Percentiles rank a stretch among this genome's conserved stretches.
phyloP scores from a whole-genome alignment of 2,329 filamentous ascomycete genomes.

The Coniochaeta prunicola region DNA sequence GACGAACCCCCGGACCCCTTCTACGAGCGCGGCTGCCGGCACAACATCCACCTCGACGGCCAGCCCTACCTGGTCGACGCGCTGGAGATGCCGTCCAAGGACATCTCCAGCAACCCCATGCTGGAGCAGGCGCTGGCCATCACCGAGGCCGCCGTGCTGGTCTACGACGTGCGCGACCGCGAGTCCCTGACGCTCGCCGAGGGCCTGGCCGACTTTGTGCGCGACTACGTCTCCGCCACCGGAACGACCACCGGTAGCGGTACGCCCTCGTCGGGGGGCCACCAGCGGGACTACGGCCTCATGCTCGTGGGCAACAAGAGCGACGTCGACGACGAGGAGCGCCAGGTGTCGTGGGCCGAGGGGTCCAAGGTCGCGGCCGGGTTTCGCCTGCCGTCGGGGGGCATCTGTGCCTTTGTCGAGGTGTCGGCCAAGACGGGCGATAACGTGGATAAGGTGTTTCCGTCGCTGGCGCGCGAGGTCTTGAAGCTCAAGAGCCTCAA shows the following conservation, averaged over 20 bases:
- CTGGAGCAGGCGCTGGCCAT: conserved; percentile 29
- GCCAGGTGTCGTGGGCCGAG: conserved; percentile 23
- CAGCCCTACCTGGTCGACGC: conserved; percentile 25
- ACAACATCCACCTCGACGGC: conserved; percentile 22
- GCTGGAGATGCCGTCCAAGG: conserved; percentile 26
- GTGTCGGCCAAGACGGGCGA: conserved; percentile 27
- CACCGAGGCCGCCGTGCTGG: conserved; percentile 30
- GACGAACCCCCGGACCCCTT: conserved; percentile 14
- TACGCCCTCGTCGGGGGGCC: too few species aligned
- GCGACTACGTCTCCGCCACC: conserved; percentile 4
- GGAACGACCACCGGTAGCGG: too few species aligned
- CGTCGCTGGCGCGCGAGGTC: conserved; percentile 23
- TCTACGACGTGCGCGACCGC: conserved; percentile 23
- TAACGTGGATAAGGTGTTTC: conserved; percentile 25
- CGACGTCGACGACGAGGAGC: conserved; percentile 20
- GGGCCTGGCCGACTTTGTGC: conserved; percentile 18
- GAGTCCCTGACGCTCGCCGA: conserved; percentile 18
- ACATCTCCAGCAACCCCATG: conserved; percentile 21
- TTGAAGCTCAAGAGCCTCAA: conserved; percentile 19
- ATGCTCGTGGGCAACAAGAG: conserved; percentile 28
- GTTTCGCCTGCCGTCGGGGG: background rate
- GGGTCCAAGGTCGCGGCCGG: conserved; percentile 18
- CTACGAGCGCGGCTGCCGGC: conserved; percentile 24
- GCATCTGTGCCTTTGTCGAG: conserved; percentile 19
- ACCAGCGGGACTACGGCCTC: conserved; percentile 22